phyloP scores from a whole-genome alignment of 306 rosid genomes.

The Dalbergia cochinchinensis region DNA sequence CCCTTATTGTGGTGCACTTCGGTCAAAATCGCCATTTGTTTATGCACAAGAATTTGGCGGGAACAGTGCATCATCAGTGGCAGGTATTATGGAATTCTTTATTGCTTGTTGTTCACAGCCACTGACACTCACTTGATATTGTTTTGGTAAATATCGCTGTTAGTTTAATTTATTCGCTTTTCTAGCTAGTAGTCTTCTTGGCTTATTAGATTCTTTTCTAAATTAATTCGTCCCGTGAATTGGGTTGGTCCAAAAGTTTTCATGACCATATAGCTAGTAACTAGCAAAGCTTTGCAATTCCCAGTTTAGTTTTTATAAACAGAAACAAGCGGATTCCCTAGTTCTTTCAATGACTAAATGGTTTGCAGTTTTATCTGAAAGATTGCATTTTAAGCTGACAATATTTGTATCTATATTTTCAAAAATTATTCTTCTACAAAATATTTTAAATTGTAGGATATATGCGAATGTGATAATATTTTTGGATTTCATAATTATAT shows the following conservation, averaged over 20 bases:
- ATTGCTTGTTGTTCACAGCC: neutral
- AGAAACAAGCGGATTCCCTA: slow-evolving; percentile 22
- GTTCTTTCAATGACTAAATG: neutral
- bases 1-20: slow-evolving; percentile 73
- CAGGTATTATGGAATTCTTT: slow-evolving; percentile 32
- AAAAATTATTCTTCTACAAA: neutral
- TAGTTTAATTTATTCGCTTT: neutral
- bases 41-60: slow-evolving; percentile 63
- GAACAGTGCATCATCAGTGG: slow-evolving; percentile 54
- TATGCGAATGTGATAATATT: neutral
- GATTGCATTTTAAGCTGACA: slow-evolving; percentile 15
- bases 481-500: neutral
- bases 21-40: slow-evolving; percentile 73
- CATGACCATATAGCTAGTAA: neutral
- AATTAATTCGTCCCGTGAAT: too few species aligned
- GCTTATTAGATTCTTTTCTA: too few species aligned
- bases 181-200: neutral
- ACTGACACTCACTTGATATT: slow-evolving; percentile 15
- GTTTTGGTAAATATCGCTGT: neutral
- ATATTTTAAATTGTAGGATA: slow-evolving; percentile 7
- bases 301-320: too few species aligned
- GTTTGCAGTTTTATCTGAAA: slow-evolving; percentile 3
- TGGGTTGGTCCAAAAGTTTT: neutral
- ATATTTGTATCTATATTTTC: neutral
- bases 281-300: neutral